phyloP scores from a whole-genome alignment of 2,329 filamentous ascomycete genomes.

The Fusarium clavum region DNA sequence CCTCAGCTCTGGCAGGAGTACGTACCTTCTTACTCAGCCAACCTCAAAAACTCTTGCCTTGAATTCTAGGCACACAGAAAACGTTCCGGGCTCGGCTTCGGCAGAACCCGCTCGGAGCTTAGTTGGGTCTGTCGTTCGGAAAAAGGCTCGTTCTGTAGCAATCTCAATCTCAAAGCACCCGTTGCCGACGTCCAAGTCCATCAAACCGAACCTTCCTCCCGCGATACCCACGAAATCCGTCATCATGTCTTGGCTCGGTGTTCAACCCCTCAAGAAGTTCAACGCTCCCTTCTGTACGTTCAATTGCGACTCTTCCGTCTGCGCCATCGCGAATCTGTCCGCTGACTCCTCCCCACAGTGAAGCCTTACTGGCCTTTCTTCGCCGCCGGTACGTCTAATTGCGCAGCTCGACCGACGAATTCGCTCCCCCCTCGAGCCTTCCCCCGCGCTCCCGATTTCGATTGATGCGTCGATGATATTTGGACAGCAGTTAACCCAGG shows the following conservation, averaged over 20 bases:
- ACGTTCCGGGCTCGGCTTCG: slow-evolving; percentile 48
- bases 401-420: slow-evolving; percentile 29
- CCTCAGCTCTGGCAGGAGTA: slow-evolving; percentile 19
- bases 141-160: slow-evolving; percentile 57
- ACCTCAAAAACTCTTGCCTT: slow-evolving; percentile 9
- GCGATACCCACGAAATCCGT: slow-evolving; percentile 55
- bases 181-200: slow-evolving; percentile 45
- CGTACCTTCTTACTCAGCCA: slow-evolving; percentile 32
- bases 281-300: slow-evolving; percentile 80
- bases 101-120: slow-evolving; percentile 52
- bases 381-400: slow-evolving; percentile 80
- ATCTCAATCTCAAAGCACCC: slow-evolving; percentile 49
- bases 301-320: slow-evolving; percentile 50
- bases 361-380: slow-evolving; percentile 94
- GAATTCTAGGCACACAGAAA: slow-evolving; percentile 47
- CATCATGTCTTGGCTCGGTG: slow-evolving; percentile 81
- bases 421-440: slow-evolving; percentile 14
- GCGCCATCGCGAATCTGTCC: slow-evolving; percentile 37
- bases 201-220: slow-evolving; percentile 52
- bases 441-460: slow-evolving; percentile 17
- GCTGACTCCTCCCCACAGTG: slow-evolving; percentile 67
- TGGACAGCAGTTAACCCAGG: slow-evolving; percentile 44
- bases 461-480: slow-evolving; percentile 38
- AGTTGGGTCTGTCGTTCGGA: slow-evolving; percentile 46
- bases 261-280: slow-evolving; percentile 79